Evolutionary conservation across 352 stramenopile species (phyloP).

Genomic region (Saprolegnia diclina): DNA sequence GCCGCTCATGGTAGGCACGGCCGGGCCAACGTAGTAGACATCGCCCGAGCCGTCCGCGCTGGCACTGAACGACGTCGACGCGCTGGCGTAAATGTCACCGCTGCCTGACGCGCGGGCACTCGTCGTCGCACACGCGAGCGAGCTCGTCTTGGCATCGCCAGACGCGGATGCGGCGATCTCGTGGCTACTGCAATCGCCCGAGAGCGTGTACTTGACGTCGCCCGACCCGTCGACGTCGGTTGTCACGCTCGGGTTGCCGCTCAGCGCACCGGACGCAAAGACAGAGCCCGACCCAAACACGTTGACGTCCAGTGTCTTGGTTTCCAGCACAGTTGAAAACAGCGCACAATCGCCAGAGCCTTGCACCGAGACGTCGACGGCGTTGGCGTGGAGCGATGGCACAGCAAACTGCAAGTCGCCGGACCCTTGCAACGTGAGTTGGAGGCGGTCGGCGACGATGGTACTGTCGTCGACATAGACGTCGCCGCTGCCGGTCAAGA

Average conservation of each 20-base stretch:
- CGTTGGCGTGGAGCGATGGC: neutral
- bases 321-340: neutral
- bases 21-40: neutral
- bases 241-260: neutral
- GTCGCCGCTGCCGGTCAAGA: neutral
- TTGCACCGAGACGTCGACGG: neutral
- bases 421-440: neutral
- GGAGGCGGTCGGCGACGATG: neutral
- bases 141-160: conserved; percentile 1
- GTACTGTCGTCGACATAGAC: neutral
- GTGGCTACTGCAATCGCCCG: neutral
- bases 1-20: neutral
- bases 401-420: neutral
- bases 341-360: neutral
- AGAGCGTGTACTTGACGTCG: neutral
- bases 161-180: neutral
- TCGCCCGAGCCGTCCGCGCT: neutral
- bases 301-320: neutral
- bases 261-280: neutral
- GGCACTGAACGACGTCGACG: neutral
- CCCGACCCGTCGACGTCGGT: neutral
- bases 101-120: neutral
- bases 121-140: neutral
- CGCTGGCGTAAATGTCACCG: neutral
- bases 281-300: neutral